A percentile compares a stretch with the other conserved stretches of the same genome.
Evolutionary conservation across 2,329 filamentous ascomycete species (phyloP).

Genomic region (Hawksworthiomyces lignivorus): DNA sequence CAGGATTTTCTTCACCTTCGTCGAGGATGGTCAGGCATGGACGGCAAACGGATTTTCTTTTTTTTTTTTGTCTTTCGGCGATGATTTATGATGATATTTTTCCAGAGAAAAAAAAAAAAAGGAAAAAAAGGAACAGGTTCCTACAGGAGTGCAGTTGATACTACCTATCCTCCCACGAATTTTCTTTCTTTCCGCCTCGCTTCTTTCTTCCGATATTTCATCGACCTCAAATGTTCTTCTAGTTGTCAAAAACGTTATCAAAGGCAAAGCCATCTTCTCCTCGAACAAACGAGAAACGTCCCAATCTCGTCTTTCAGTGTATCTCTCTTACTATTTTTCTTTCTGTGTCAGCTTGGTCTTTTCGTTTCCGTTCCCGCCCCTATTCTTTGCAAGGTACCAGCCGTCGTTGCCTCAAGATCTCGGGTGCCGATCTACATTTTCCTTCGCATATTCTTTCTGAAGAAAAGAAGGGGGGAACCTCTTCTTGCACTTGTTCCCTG

Average conservation of each 20-base stretch:
- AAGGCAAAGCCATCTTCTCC: conserved; percentile 12
- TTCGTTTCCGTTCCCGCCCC: neutral
- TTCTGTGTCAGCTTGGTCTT: neutral
- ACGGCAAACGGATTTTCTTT: conserved; percentile 8
- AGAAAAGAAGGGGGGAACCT: too few species aligned
- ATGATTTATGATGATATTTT: conserved; percentile 16
- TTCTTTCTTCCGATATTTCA: conserved; percentile 19
- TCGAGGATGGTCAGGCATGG: conserved; percentile 13
- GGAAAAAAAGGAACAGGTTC: conserved; percentile 5
- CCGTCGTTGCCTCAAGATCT: too few species aligned
- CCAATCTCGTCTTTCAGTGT: conserved; percentile 12
- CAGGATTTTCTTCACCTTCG: conserved; percentile 1
- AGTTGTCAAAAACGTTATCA: conserved; percentile 22
- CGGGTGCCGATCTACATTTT: too few species aligned
- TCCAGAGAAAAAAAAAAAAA: conserved; percentile 11
- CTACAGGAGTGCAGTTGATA: conserved; percentile 32
- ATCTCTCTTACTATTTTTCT: neutral
- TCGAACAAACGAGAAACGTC: conserved; percentile 15
- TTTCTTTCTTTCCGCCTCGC: conserved; percentile 14
- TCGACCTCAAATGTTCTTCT: conserved; percentile 24
- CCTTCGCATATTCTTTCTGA: too few species aligned
- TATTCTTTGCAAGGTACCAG: too few species aligned
- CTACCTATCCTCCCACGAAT: conserved; percentile 16
- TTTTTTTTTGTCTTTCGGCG: conserved; percentile 11
- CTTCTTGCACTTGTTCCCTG: too few species aligned